These are phyloP conservation scores for Aphanomyces stellatus DNA, from an alignment of 352 stramenopile genomes.

Conservation along the genomic window DNA sequence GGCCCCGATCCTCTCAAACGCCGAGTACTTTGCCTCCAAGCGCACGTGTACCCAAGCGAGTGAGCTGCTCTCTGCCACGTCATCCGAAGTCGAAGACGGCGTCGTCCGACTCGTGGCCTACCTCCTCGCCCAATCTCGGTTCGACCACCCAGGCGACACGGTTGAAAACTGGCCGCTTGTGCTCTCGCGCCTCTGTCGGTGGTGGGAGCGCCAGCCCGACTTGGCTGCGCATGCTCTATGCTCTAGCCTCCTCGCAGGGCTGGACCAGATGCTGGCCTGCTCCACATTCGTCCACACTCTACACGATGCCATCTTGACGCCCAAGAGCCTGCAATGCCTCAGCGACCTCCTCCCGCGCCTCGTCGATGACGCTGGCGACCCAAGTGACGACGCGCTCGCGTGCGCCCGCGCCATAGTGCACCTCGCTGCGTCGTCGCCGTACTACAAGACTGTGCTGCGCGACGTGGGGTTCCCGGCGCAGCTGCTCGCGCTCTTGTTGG, in stretches of 20 bases:
- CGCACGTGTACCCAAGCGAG: constrained; percentile 2
- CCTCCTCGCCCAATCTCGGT: neutral
- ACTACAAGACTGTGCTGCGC: constrained; percentile 10
- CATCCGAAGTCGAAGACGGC: neutral
- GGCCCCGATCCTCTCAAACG: neutral
- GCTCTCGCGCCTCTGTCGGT: neutral
- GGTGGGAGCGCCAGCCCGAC: neutral
- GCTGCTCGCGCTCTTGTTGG: constrained; percentile 22
- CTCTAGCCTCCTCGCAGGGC: neutral
- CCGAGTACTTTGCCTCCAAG: constrained; percentile 15
- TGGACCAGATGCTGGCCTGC: neutral
- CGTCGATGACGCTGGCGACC: neutral
- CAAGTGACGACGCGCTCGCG: neutral
- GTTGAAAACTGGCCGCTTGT: constrained; percentile 8
- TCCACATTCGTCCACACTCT: neutral
- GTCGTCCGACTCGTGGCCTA: neutral
- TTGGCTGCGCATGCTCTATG: neutral
- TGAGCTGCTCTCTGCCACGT: neutral
- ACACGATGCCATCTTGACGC: constrained; percentile 1
- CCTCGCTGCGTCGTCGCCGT: neutral
- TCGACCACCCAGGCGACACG: neutral
- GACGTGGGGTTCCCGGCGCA: constrained; percentile 28
- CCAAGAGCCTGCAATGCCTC: neutral
- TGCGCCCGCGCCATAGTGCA: neutral
- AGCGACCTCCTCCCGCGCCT: neutral